These are phyloP conservation scores for Epichloe glyceriae DNA, from an alignment of 2,329 filamentous ascomycete species.

Conservation along the genomic window DNA sequence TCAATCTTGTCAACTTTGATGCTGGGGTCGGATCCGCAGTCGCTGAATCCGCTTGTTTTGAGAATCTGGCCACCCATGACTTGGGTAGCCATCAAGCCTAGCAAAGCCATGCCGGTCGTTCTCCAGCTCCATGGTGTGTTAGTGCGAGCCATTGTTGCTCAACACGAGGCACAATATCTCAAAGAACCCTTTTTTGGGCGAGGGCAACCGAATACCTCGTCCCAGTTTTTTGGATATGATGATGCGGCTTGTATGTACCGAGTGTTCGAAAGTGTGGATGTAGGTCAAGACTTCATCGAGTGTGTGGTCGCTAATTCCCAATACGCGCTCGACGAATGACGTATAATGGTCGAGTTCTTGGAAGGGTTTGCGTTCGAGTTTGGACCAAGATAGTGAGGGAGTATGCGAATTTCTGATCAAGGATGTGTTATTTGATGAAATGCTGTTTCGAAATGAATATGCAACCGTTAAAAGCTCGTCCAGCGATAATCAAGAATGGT, in stretches of 20 bases:
- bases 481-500: conserved; percentile 10
- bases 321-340: too few species aligned
- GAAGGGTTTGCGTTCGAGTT: too few species aligned
- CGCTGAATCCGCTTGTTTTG: conserved; percentile 66
- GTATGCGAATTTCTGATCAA: neutral
- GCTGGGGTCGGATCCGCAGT: conserved; percentile 43
- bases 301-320: too few species aligned
- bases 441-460: neutral
- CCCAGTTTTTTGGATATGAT: too few species aligned
- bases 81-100: conserved; percentile 25
- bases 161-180: neutral
- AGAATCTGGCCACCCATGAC: conserved; percentile 59
- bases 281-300: too few species aligned
- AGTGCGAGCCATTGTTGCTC: conserved; percentile 20
- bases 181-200: too few species aligned
- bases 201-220: too few species aligned
- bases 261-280: too few species aligned
- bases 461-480: conserved; percentile 1
- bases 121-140: conserved; percentile 15
- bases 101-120: conserved; percentile 20
- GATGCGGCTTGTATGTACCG: too few species aligned
- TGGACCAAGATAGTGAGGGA: neutral
- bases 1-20: conserved; percentile 62
- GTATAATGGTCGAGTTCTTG: too few species aligned
- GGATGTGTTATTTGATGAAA: neutral